Evolutionary conservation across 2,329 filamentous ascomycete species (phyloP).

Genomic region (Pyricularia pennisetigena): DNA sequence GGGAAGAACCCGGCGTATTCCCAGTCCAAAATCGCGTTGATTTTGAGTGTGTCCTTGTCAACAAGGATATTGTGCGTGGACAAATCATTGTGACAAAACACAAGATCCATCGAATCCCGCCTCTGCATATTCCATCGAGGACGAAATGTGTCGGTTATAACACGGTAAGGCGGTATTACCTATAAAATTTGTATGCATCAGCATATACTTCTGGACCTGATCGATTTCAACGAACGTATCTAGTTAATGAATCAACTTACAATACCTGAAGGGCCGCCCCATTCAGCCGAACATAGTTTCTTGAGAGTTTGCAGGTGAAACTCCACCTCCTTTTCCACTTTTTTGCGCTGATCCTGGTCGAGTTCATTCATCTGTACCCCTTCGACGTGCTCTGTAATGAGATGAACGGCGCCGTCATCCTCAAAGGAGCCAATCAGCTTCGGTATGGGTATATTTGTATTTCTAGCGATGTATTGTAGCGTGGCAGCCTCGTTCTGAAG

Average conservation of each 20-base stretch:
- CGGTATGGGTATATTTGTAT: constrained; percentile 19
- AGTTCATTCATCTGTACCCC: constrained; percentile 20
- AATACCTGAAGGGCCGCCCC: constrained; percentile 17
- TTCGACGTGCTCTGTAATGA: constrained; percentile 19
- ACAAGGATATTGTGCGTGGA: constrained; percentile 26
- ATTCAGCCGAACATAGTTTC: constrained; percentile 14
- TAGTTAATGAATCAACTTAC: constrained; percentile 17
- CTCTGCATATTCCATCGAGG: constrained; percentile 13
- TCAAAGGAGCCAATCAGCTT: constrained; percentile 16
- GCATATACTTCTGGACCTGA: too few species aligned
- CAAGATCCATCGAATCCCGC: constrained; percentile 10
- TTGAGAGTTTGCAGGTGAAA: constrained; percentile 15
- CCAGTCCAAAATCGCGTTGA: constrained; percentile 12
- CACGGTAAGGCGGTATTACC: constrained; percentile 16
- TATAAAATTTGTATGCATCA: neutral
- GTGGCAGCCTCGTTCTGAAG: constrained; percentile 19
- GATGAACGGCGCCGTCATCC: constrained; percentile 20
- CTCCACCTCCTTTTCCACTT: constrained; percentile 5
- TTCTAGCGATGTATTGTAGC: constrained; percentile 13
- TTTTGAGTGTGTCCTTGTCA: constrained; percentile 11
- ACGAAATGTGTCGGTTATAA: constrained; percentile 12
- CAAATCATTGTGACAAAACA: constrained; percentile 16
- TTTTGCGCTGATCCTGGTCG: neutral
- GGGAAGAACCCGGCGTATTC: constrained; percentile 11
- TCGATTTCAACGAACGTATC: constrained; percentile 4